A percentile compares a stretch with the other conserved stretches of the same genome.
Conservation (phyloP, 345 rosid species). For the Eucalyptus sp. region DNA sequence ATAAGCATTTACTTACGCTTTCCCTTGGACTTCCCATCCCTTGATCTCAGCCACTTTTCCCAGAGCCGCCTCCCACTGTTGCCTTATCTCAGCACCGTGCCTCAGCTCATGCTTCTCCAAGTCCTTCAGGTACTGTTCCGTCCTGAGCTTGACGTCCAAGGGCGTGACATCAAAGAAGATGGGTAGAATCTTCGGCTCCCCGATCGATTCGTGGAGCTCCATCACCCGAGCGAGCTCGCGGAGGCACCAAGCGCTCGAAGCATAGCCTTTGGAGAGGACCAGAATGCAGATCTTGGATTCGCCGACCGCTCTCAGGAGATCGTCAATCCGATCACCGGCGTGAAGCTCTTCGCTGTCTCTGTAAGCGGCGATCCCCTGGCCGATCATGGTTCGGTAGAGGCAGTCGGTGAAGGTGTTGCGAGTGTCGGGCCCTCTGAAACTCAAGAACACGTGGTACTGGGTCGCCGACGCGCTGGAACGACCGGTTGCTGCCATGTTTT, state of each 20-base stretch:
- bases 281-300: neutral
- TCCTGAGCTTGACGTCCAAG: neutral
- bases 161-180: neutral
- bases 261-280: neutral
- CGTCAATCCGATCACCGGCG: neutral
- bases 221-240: fast-evolving
- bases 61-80: neutral
- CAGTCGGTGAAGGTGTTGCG: too few species aligned
- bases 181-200: neutral
- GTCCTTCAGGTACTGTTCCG: neutral
- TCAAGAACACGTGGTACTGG: too few species aligned
- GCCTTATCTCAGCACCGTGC: neutral
- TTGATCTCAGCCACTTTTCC: neutral
- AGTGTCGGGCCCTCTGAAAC: too few species aligned
- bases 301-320: neutral
- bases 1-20: neutral
- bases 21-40: neutral
- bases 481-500: too few species aligned
- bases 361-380: too few species aligned
- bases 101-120: neutral
- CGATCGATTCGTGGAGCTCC: fast-evolving
- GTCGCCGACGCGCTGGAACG: too few species aligned
- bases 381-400: too few species aligned
- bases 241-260: neutral
- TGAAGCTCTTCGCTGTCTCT: neutral